These are phyloP conservation scores for Phialocephala subalpina DNA, from an alignment of 2,329 filamentous ascomycete genomes.

Conservation along the genomic window DNA sequence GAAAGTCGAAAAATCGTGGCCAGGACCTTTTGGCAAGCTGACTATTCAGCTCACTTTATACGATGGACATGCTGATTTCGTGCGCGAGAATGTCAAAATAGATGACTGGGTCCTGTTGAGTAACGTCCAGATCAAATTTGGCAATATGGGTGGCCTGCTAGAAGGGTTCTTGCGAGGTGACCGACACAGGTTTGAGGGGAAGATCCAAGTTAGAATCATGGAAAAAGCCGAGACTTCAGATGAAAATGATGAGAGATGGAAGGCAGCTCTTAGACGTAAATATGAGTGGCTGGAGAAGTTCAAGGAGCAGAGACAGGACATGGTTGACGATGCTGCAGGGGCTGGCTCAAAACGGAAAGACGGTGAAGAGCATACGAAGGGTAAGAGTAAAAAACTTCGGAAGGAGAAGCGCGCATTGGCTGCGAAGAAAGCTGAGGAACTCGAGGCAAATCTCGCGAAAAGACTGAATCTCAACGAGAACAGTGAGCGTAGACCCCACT, in stretches of 20 bases:
- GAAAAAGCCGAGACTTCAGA: constrained; percentile 50
- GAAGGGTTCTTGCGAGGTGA: constrained; percentile 79
- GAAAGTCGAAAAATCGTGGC: constrained; percentile 60
- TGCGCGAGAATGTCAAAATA: constrained; percentile 62
- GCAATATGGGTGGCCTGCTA: constrained; percentile 60
- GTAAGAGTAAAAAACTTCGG: constrained; percentile 39
- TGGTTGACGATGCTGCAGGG: constrained; percentile 47
- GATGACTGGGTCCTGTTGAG: constrained; percentile 70
- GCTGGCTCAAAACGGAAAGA: constrained; percentile 41
- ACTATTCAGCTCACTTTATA: constrained; percentile 77
- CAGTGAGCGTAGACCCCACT: constrained; percentile 45
- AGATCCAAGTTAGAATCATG: constrained; percentile 66
- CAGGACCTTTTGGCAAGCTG: constrained; percentile 76
- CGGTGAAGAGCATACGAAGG: constrained; percentile 22
- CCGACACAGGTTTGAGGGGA: constrained; percentile 51
- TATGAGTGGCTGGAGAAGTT: constrained; percentile 62
- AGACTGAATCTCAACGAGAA: constrained; percentile 42
- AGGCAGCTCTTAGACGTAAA: constrained; percentile 69
- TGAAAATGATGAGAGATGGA: constrained; percentile 55
- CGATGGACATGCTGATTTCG: constrained; percentile 68
- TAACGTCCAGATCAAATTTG: constrained; percentile 76
- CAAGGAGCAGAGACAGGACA: constrained; percentile 49
- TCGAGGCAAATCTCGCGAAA: constrained; percentile 41
- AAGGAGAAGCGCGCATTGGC: constrained; percentile 41
- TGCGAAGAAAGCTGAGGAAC: constrained; percentile 41